Percentiles rank a stretch among this genome's conserved stretches.
These are phyloP conservation scores for Lanmaoa rubissima DNA, from an alignment of 768 basidiomycete genomes.

Conservation along the genomic window DNA sequence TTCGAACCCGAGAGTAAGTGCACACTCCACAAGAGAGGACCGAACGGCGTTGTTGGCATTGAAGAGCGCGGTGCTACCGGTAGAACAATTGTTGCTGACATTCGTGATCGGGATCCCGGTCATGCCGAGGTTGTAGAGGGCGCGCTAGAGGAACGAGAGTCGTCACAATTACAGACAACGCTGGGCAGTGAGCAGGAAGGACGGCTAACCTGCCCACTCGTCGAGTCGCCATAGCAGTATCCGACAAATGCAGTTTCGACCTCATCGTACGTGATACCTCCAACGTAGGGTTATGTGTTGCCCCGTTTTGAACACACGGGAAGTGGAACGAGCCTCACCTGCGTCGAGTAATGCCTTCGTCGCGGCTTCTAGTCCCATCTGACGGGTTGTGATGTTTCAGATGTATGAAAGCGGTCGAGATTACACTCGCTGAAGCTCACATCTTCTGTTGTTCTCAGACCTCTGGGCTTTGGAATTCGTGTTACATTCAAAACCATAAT, in stretches of 20 bases:
- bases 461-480: conserved; percentile 52
- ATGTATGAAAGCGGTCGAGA: background rate
- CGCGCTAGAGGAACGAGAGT: conserved; percentile 43
- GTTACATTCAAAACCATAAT: background rate
- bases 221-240: conserved; percentile 79
- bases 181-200: background rate
- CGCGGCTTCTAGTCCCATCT: conserved; percentile 88
- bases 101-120: conserved; percentile 83
- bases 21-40: conserved; percentile 67
- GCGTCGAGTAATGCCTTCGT: conserved; percentile 87
- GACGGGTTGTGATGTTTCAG: background rate
- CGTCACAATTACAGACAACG: background rate
- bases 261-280: conserved; percentile 80
- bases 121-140: conserved; percentile 80
- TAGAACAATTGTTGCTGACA: conserved; percentile 87
- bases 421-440: conserved; percentile 36
- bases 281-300: background rate
- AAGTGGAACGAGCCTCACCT: conserved; percentile 38
- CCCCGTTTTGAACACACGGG: background rate
- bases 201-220: conserved; percentile 62
- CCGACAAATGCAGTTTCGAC: conserved; percentile 75
- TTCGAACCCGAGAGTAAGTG: conserved; percentile 83
- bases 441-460: conserved; percentile 65
- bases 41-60: conserved; percentile 72
- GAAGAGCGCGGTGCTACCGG: conserved; percentile 75